Evolutionary conservation across 257 asterid species (phyloP), one percentile per base, ranked within the genome.

Genomic region (Fraxinus americana): DNA sequence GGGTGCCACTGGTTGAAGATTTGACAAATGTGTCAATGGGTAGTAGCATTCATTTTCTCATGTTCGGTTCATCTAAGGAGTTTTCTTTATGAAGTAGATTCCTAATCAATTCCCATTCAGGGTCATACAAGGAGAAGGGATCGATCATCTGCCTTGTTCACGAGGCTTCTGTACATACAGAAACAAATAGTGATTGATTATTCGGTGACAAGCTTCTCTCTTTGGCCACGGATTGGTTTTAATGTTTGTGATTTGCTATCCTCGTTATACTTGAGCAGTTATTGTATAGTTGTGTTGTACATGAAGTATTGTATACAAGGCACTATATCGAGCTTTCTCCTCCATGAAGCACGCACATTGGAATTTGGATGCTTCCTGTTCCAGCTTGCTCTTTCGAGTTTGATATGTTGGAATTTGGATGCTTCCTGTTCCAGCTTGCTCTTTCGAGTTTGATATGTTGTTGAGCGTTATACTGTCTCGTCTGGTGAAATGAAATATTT

Each of bases 21-120:
- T 88, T 45, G 93, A 84, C 43, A 91, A 89, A 39, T 87, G 81
- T 82, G 76, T 87, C 45, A 85, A 87, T 50, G 85, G 78, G 75
- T 39, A 68, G 54, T 35, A 32, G 48, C 25, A 12, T 68, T 48
- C 34, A 30, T 32, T 45, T 36, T 35, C 59, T 77, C 8, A 11
- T 41, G 27, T 63, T 65, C 39, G 73, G 41, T 67, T 57, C 38
- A 70, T 72, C 59, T 16, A 78, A 66, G 38, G 72, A 68, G 70
- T 72, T 61, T 72, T 70, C 66, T 25, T 59, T 23, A 19, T 27
- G 39, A 68, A 39, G 72, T 48, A 39, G 80, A 17, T 65, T 71
- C 66, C 45, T 71, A 16, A 25, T 68, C 50, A 35, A 29, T 25
- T 66, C 23, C 43, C 35, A 23, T 34, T 36, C 59, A 27, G 21